Evolutionary conservation across 2,329 filamentous ascomycete species (phyloP).

Genomic region (Phaeoacremonium minimum): DNA sequence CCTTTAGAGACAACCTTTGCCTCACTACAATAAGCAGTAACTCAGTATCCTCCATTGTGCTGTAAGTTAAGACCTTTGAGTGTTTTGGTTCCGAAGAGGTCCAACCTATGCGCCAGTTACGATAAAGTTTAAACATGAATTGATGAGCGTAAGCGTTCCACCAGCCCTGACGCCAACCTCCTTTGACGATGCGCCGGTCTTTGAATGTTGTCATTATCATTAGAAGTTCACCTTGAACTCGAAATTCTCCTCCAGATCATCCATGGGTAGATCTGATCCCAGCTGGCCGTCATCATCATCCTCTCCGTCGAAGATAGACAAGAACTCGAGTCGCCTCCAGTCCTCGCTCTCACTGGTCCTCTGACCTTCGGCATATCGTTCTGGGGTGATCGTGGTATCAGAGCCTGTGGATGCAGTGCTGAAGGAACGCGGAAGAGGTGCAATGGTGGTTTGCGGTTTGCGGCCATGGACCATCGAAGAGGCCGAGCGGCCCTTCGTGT

Average conservation of each 20-base stretch:
- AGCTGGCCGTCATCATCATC: constrained; percentile 39
- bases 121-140: too few species aligned
- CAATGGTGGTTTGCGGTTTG: constrained; percentile 10
- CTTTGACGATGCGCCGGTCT: too few species aligned
- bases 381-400: constrained; percentile 43
- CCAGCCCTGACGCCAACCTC: too few species aligned
- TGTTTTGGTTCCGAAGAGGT: too few species aligned
- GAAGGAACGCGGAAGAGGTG: constrained; percentile 22
- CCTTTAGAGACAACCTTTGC: too few species aligned
- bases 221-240: constrained; percentile 42
- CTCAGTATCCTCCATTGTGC: too few species aligned
- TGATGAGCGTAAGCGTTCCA: too few species aligned
- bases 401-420: constrained; percentile 32
- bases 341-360: constrained; percentile 15
- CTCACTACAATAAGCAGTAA: too few species aligned
- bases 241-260: constrained; percentile 51
- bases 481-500: constrained; percentile 68
- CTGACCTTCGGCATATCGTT: constrained; percentile 26
- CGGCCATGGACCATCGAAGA: constrained; percentile 36
- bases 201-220: too few species aligned
- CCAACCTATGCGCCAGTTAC: too few species aligned
- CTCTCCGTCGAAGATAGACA: constrained; percentile 52
- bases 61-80: too few species aligned
- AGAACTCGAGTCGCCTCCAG: constrained; percentile 42
- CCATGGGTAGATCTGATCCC: constrained; percentile 22